Base-by-base conservation (phyloP, 768 basidiomycete species). In the Termitomyces sp. region DNA sequence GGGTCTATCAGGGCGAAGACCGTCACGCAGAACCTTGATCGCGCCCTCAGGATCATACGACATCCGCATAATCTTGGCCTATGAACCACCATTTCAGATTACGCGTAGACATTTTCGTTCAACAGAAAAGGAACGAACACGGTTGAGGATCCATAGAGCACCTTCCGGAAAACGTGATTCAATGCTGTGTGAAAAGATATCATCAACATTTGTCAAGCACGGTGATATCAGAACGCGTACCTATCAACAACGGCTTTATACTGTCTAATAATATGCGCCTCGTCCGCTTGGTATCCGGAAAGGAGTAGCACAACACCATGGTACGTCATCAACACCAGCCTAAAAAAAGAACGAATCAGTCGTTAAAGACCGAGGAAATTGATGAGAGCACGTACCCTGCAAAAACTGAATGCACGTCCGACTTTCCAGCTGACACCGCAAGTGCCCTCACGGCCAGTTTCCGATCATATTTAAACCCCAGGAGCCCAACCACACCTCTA, bases 281-380 rank as follows among this genome's bases (percentile, higher is more conserved):
- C 87, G 59, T 93, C 83, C 0, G 89, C 88, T 65, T 89, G 90
- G 62, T 84, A 93, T 1, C 90, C 90, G 5, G 86, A 76, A 31
- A 89, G 66, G 0, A 88, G 78, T 2, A 92, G 76, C 5, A 91
- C 81, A 51, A 85, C 78, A 27, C 90, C 87, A 53, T 88, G 76
- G 65, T 91, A 92, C 3, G 88, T 87, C 88, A 93, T 92, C 8
- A 93, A 70, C 0, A 88, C 81, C n/a, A 92, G 72, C 14, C 87
- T 88, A 44, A 44, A 18, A 44, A 18, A 5, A 16, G 5, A 46
- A 5, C 9, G 20, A 10, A n/a, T 41, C 36, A 29, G 18, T 20
- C 6, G 10, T 9, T 10, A 1, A 56, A 27, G 10, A 58, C 36
- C 26, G 3, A n/a, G 24, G 14, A 50, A 16, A 55, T 48, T 16